Percentiles rank a stretch among this genome's conserved stretches.
phyloP scores from a whole-genome alignment of 2,329 filamentous ascomycete species.

The Stachybotrys chlorohalonatus region DNA sequence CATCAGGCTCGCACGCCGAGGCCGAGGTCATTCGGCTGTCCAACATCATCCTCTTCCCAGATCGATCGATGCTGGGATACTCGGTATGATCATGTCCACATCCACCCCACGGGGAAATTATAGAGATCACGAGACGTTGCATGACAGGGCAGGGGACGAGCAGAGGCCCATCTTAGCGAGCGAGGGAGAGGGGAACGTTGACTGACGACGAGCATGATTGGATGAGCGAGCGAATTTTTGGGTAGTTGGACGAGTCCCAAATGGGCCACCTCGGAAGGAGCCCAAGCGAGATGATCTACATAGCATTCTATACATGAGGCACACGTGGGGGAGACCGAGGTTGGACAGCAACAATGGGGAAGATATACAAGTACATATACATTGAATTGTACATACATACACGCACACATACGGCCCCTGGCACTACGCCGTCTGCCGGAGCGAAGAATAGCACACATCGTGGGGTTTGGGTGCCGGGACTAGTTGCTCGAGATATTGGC shows the following conservation, averaged over 20 bases:
- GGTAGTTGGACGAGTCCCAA: not conserved
- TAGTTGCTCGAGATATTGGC: not conserved
- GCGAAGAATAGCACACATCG: not conserved
- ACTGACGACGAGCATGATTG: not conserved
- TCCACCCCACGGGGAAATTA: not conserved
- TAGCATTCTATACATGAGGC: not conserved
- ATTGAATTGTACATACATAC: not conserved
- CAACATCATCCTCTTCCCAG: conserved; percentile 49
- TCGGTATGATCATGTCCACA: conserved; percentile 10
- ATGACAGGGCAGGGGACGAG: not conserved
- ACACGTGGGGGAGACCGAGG: not conserved
- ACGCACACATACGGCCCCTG: too few relatives aligned
- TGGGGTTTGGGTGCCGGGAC: not conserved
- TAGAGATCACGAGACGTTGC: not conserved
- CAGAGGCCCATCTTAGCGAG: not conserved
- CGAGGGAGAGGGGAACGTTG: not conserved
- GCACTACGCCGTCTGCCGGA: not conserved
- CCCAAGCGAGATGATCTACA: not conserved
- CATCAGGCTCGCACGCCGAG: conserved; percentile 29
- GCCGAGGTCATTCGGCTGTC: conserved; percentile 43
- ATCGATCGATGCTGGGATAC: conserved; percentile 28
- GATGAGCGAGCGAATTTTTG: not conserved
- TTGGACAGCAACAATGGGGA: not conserved
- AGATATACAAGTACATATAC: not conserved
- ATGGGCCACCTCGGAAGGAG: not conserved